These are phyloP conservation scores for Blastobotrys persicus DNA, from an alignment of 1,139 yeast species.

Conservation along the genomic window DNA sequence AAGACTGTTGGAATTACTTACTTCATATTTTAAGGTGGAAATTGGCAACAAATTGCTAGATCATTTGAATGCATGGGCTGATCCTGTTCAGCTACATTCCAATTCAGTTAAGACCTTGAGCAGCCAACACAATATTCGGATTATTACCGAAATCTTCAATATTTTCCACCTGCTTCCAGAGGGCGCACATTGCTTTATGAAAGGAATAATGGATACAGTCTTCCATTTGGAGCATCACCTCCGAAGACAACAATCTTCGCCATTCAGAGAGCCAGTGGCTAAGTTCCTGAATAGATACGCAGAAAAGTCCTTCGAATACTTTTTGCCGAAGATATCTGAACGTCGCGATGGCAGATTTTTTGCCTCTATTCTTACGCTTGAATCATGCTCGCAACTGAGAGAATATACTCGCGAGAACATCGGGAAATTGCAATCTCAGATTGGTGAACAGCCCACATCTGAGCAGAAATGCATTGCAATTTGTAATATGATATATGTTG, in stretches of 20 bases:
- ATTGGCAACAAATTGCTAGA: conserved; percentile 91
- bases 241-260: conserved; percentile 83
- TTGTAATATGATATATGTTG: conserved; percentile 68
- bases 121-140: conserved; percentile 76
- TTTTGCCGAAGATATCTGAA: conserved; percentile 62
- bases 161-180: conserved; percentile 91
- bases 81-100: conserved; percentile 68
- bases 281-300: conserved; percentile 84
- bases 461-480: conserved; percentile 61
- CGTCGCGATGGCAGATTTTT: conserved; percentile 67
- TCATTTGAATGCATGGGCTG: conserved; percentile 96
- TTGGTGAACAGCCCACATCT: conserved; percentile 38
- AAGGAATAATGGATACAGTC: conserved; percentile 74
- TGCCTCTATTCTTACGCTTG: conserved; percentile 57
- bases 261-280: conserved; percentile 89
- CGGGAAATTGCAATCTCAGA: conserved; percentile 38
- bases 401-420: conserved; percentile 54
- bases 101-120: conserved; percentile 73
- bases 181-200: conserved; percentile 88
- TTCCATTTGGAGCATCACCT: conserved; percentile 77
- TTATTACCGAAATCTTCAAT: conserved; percentile 85
- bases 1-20: conserved; percentile 75
- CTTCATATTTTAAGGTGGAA: conserved; percentile 93
- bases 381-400: conserved; percentile 59
- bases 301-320: conserved; percentile 68